Conservation (phyloP, 1,284 basidiomycete genomes). For the Agroathelia rolfsii region DNA sequence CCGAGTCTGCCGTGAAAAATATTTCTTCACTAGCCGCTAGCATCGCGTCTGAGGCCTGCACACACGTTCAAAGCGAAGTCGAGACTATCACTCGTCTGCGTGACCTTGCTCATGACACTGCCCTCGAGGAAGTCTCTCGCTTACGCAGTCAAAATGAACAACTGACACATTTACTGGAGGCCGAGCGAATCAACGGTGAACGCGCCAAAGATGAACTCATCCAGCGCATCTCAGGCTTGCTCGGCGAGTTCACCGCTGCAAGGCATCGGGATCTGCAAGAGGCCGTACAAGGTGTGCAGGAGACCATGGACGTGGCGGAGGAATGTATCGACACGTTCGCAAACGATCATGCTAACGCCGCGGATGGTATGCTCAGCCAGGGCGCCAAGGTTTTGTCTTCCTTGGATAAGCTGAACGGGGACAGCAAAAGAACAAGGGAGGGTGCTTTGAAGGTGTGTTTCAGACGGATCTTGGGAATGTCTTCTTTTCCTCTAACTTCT, state of each 20-base stretch:
- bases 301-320: constrained; percentile 47
- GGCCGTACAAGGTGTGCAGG: constrained; percentile 44
- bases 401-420: constrained; percentile 37
- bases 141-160: constrained; percentile 68
- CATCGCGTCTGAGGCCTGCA: constrained; percentile 47
- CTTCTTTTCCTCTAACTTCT: no score
- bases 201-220: constrained; percentile 65
- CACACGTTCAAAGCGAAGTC: constrained; percentile 41
- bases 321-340: constrained; percentile 37
- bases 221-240: constrained; percentile 58
- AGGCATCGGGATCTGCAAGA: constrained; percentile 62
- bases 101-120: constrained; percentile 40
- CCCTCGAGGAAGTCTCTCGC: constrained; percentile 51
- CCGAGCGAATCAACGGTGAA: constrained; percentile 57
- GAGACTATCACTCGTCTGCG: no score
- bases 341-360: constrained; percentile 36
- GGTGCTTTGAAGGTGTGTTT: constrained; percentile 50
- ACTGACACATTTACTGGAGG: constrained; percentile 51
- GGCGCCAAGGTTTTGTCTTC: constrained; percentile 30
- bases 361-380: constrained; percentile 30
- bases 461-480: no score
- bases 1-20: constrained; percentile 43
- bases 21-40: constrained; percentile 49
- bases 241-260: constrained; percentile 61
- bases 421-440: constrained; percentile 47